These are phyloP conservation scores for Boletus pseudo-olivaceus DNA, from an alignment of 768 basidiomycete genomes.

Conservation along the genomic window DNA sequence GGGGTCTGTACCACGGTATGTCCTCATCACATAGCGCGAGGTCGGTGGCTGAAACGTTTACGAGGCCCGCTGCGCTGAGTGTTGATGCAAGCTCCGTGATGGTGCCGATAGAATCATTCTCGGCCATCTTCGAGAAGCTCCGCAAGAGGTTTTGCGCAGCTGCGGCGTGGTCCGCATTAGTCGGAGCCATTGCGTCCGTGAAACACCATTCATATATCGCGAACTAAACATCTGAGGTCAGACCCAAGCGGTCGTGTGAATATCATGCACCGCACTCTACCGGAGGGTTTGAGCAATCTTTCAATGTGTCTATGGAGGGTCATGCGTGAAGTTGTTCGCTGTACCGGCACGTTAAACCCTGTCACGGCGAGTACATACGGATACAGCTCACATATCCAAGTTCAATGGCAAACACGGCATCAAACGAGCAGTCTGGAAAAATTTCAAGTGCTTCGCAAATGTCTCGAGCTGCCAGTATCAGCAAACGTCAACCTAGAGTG, in stretches of 20 bases:
- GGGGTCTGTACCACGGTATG: constrained; percentile 7
- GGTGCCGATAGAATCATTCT: background rate
- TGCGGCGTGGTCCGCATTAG: background rate
- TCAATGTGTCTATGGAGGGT: background rate
- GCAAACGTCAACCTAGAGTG: background rate
- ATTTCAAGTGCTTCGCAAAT: background rate
- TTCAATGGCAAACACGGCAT: constrained; percentile 8
- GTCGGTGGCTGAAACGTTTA: background rate
- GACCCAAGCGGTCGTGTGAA: too few species aligned
- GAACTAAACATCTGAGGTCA: background rate
- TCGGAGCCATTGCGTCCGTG: background rate
- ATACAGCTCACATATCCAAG: constrained; percentile 1
- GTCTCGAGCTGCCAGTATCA: background rate
- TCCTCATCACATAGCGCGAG: background rate
- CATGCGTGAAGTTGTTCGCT: background rate
- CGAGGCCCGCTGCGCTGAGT: background rate
- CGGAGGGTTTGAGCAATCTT: constrained; percentile 3
- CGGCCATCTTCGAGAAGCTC: background rate
- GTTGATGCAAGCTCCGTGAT: background rate
- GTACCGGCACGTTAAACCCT: background rate
- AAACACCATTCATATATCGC: constrained; percentile 7
- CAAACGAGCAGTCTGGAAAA: constrained; percentile 2
- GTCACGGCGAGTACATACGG: too few species aligned
- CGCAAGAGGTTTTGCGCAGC: background rate
- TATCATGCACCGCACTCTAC: background rate